Conservation (phyloP, 2,329 filamentous ascomycete species). For the Zopfia rhizophila region DNA sequence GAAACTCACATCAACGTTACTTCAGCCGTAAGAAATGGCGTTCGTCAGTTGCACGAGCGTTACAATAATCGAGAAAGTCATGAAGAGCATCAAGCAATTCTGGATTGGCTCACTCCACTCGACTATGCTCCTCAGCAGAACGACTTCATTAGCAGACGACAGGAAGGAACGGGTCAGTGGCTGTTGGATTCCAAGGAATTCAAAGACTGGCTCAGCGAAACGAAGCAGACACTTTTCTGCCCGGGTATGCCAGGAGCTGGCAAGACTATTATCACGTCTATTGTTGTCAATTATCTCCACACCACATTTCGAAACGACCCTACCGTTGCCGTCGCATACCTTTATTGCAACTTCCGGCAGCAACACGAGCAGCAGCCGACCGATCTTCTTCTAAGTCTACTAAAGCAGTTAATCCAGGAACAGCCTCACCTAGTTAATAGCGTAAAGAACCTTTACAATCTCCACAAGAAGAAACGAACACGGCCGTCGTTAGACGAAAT, state of each 20-base stretch:
- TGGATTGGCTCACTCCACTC: constrained; percentile 23
- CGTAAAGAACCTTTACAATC: constrained; percentile 33
- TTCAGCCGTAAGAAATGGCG: no score
- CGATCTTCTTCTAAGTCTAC: constrained; percentile 38
- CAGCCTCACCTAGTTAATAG: constrained; percentile 25
- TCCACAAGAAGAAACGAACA: constrained; percentile 27
- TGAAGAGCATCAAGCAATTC: constrained; percentile 13
- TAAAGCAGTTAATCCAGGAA: constrained; percentile 46
- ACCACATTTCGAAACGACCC: no score
- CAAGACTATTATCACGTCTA: constrained; percentile 40
- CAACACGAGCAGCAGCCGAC: constrained; percentile 33
- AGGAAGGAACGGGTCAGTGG: constrained; percentile 33
- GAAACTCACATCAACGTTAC: no score
- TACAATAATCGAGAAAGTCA: constrained; percentile 1
- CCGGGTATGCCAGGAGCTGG: constrained; percentile 39
- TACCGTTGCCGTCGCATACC: constrained; percentile 47
- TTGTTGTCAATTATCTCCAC: constrained; percentile 33
- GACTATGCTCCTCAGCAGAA: constrained; percentile 26
- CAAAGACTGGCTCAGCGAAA: constrained; percentile 30
- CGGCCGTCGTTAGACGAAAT: constrained; percentile 33
- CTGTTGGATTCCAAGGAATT: no score
- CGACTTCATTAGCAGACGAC: constrained; percentile 22
- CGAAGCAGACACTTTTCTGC: constrained; percentile 32
- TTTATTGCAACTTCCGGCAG: constrained; percentile 46
- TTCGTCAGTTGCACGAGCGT: constrained; percentile 3